Base-by-base conservation (phyloP, 306 rosid genomes). In the Prinsepia uniflora region DNA sequence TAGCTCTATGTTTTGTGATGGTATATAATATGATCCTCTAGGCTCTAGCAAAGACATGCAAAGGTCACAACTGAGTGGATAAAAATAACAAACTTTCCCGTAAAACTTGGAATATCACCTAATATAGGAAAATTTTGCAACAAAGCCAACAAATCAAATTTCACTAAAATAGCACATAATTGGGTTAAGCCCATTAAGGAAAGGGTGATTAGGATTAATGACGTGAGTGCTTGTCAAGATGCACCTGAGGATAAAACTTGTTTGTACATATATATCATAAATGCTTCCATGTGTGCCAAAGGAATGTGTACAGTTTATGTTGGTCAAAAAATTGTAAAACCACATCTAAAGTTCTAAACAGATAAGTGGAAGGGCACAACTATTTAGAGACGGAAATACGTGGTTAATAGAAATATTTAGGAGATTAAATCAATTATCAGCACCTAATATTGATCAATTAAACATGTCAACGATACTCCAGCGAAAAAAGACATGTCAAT, bases 401-500 rank as follows among this genome's bases (percentile, higher is more conserved):
- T 9, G 40, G 30, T 40, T 7, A 15, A 65, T 6, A 11, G 45
- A 43, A 30, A 20, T 56, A 56, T 13, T 22, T 56, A 69, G 24
- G 36, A 54, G 5, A 40, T 68, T 70, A 20, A 76, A 55, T 63
- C 3, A 63, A 41, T 57, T 71, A 49, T 62, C 4, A 63, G 54
- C 30, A 75, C 48, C 62, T 50, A 30, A 49, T 54, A 46, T 63
- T 36, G 48, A 40, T 72, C 63, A 50, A 64, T 54, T 44, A 63
- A 85, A 57, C 18, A 74, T 49, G 75, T 76, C 47, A 17, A 54
- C 36, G 61, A 67, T 60, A 50, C 14, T 24, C 30, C 30, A 24
- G 30, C 2, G 30, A 24, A 24, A 24, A 24, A 24, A 24, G 30
- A 57, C 18, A 74, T 49, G 75, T 76, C 47, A 17, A 54, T 39